A percentile compares a stretch with the other conserved stretches of the same genome.
Evolutionary conservation across 208 protist genomes (phyloP).

Genomic region (Trypanosoma vivax): DNA sequence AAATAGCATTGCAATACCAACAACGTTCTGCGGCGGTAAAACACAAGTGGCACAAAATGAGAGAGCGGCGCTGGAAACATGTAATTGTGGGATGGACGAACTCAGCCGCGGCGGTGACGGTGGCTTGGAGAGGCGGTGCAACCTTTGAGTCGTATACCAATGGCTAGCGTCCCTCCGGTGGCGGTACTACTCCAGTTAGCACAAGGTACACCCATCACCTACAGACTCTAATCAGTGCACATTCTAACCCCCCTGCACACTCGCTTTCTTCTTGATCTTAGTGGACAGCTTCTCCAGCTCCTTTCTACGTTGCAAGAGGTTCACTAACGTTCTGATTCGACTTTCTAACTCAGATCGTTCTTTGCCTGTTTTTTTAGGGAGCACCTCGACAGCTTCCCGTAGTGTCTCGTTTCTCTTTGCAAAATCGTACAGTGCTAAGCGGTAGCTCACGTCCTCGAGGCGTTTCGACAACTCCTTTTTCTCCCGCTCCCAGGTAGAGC

Average conservation of each 20-base stretch:
- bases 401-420: slow-evolving; percentile 45
- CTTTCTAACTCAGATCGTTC: slow-evolving; percentile 53
- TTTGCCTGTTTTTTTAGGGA: slow-evolving; percentile 33
- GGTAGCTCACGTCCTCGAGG: slow-evolving; percentile 68
- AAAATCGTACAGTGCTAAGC: slow-evolving; percentile 57
- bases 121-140: too few species aligned
- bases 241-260: not conserved
- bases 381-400: slow-evolving; percentile 36
- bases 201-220: too few species aligned
- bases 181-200: too few species aligned
- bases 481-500: slow-evolving; percentile 23
- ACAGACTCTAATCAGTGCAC: too few species aligned
- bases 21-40: too few species aligned
- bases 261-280: slow-evolving; percentile 7
- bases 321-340: slow-evolving; percentile 38
- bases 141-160: too few species aligned
- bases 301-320: slow-evolving; percentile 47
- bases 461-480: slow-evolving; percentile 26
- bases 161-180: too few species aligned
- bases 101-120: too few species aligned
- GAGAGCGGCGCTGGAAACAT: too few species aligned
- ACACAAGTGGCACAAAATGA: too few species aligned
- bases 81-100: too few species aligned
- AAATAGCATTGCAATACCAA: too few species aligned
- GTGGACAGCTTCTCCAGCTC: slow-evolving; percentile 40